Evolutionary conservation across 139 green algal species (phyloP), one percentile per base, ranked within the genome.

Genomic region (Chlorella vulgaris): DNA sequence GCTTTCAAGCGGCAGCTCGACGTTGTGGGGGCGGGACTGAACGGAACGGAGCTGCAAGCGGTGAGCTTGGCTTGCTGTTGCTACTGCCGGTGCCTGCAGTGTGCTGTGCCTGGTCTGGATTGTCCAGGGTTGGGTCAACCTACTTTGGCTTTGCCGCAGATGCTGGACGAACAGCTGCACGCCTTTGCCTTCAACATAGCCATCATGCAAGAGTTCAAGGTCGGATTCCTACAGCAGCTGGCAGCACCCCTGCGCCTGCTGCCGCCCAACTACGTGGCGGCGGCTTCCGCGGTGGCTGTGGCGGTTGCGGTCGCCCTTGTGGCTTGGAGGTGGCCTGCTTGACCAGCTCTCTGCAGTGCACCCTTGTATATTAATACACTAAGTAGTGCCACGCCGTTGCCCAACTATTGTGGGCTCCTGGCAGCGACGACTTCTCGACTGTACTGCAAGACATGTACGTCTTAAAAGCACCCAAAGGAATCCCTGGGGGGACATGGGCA

Each of bases 91-190:
- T 58, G 47, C 47, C 47, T 10, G 47, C 47, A n/a, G n/a, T n/a
- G n/a, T n/a, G n/a, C n/a, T n/a, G n/a, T n/a, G n/a, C n/a, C n/a
- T n/a, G n/a, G n/a, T n/a, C n/a, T n/a, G n/a, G n/a, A n/a, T n/a
- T n/a, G n/a, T n/a, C n/a, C n/a, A n/a, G n/a, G n/a, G n/a, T n/a
- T n/a, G n/a, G n/a, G n/a, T n/a, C n/a, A n/a, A n/a, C n/a, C n/a
- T n/a, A n/a, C n/a, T 58, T 58, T 58, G 15, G 10, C 47, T 15
- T 58, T 15, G 15, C 15, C 15, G 58, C 74, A 73, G 58, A 10
- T 81, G 1, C 39, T 81, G 39, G 74, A 70, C 29, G 74, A 81
- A 58, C 74, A 81, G 39, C 58, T 71, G 33, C 29, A 35, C 3
- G 74, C 74, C 4, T 81, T 81, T 24, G 40, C 58, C 28, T 28